Conservation (phyloP, 257 asterid genomes). For the Solanum medicagineum region DNA sequence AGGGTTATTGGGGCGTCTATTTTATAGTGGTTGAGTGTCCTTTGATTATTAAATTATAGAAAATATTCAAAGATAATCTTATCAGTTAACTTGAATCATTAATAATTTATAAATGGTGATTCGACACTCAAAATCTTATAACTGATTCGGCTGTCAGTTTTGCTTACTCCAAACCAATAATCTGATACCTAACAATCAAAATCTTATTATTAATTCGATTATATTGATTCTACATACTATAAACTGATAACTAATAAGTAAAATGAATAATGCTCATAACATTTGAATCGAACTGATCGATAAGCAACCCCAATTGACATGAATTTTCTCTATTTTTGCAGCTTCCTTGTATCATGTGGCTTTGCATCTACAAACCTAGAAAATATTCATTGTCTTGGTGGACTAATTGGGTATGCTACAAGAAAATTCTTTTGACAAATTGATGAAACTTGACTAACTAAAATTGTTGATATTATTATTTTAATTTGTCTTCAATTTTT, state of each 20-base stretch:
- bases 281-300: neutral
- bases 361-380: neutral
- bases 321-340: neutral
- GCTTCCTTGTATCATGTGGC: constrained; percentile 5
- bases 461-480: neutral
- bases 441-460: neutral
- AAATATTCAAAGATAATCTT: no score
- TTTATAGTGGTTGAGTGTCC: no score
- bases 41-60: no score
- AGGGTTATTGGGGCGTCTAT: no score
- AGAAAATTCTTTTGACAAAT: neutral
- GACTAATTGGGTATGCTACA: constrained; percentile 24
- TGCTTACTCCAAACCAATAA: no score
- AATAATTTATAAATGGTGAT: no score
- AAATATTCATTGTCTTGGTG: constrained; percentile 19
- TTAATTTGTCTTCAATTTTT: neutral
- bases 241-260: neutral
- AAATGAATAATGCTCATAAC: neutral
- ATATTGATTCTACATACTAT: neutral
- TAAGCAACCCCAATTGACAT: neutral
- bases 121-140: no score
- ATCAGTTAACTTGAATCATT: no score
- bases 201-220: neutral
- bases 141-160: no score
- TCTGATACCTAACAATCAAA: neutral